Percentiles rank a stretch among this genome's conserved stretches.
These are phyloP conservation scores for Cladosporium colombiae DNA, from an alignment of 2,329 filamentous ascomycete genomes.

Conservation along the genomic window DNA sequence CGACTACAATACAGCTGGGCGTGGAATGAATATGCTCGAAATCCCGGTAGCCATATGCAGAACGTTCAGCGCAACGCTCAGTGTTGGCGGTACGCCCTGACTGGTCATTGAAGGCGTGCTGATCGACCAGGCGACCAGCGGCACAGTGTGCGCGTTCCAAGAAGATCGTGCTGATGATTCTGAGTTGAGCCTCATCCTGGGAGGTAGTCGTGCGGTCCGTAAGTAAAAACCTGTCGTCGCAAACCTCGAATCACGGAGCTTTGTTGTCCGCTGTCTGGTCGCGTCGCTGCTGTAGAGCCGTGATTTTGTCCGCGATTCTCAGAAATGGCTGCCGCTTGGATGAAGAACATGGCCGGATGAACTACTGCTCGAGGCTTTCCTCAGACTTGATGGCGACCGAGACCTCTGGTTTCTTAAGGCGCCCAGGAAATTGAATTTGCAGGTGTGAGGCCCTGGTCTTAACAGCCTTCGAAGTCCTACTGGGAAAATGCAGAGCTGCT, in stretches of 20 bases:
- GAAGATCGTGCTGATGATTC: background rate
- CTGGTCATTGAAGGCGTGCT: background rate
- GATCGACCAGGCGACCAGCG: background rate
- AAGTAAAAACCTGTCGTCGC: background rate
- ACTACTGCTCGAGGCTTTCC: background rate
- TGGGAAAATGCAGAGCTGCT: background rate
- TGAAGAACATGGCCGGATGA: background rate
- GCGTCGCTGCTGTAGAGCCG: background rate
- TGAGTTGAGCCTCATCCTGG: background rate
- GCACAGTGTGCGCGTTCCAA: background rate
- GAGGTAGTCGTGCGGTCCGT: background rate
- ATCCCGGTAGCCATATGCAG: background rate
- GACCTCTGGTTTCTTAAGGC: background rate
- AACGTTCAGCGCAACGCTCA: background rate
- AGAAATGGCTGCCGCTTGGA: background rate
- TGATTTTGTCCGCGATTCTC: background rate
- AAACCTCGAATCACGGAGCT: background rate
- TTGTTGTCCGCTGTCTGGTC: background rate
- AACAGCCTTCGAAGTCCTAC: background rate
- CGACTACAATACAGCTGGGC: background rate
- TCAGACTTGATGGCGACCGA: background rate
- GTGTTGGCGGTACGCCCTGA: background rate
- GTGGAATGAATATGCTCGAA: background rate
- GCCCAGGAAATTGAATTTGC: background rate
- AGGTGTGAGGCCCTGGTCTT: background rate